Base-by-base conservation (phyloP, 306 rosid species). In the Vigna nakashimae region DNA sequence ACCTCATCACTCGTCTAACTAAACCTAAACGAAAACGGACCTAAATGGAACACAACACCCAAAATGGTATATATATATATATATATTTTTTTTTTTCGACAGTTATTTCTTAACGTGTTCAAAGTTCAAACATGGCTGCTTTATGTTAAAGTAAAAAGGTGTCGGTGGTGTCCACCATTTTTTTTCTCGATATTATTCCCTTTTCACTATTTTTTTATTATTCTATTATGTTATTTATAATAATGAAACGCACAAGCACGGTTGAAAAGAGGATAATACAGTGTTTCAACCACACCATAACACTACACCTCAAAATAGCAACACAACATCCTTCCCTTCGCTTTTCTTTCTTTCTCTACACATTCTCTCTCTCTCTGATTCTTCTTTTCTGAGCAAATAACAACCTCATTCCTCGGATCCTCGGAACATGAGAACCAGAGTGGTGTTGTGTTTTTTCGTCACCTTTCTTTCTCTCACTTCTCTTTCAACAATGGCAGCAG, bases 111-210 rank as follows among this genome's bases (percentile, higher is more conserved):
- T 26, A 42, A 71, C 20, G 2, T 50, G 79, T 78, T 83, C 86
- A 78, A 78, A 78, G 45, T 78, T 83, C 86, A 83, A 78, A 73
- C 56, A 46, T 65, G 87, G 77, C 53, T 59, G 74, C 84, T 76
- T 80, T 75, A 11, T 57, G 69, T 42, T 26, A 80, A 84, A 84
- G 87, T 76, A 65, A 76, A 65, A 84, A 76, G 73, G 79, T 77
- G 87, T 84, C 80, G 82, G 87, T 71, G 87, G 87, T 71, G 87
- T 42, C 34, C 10, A 71, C 42, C 73, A 58, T 68, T 71, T 57
- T 56, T 48, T 36, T 46, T 71, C 28, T 26, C 28, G 28, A 26
- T 42, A 63, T n/a, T 68, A 43, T 17, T 43, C 32, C 16, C 78
- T 43, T 62, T 62, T 40, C 46, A 30, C 63, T 6, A 4, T 26